Evolutionary conservation across 129 eudicot species (phyloP).

Genomic region (Ambrosia artemisiifolia): DNA sequence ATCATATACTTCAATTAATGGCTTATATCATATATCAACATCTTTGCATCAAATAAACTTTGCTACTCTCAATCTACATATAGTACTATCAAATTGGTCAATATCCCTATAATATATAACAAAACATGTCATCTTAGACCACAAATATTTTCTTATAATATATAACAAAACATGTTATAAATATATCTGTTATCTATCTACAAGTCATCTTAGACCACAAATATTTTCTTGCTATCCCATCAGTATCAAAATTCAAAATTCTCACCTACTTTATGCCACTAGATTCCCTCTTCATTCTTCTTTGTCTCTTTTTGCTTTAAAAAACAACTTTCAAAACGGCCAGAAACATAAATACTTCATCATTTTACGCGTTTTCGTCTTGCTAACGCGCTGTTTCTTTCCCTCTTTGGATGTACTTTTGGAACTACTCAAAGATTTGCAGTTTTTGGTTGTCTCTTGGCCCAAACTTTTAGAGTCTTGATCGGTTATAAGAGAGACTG

Average conservation of each 20-base stretch:
- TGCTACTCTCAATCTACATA: no score
- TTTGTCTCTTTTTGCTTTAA: constrained; percentile 14
- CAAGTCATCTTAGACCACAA: constrained; percentile 3
- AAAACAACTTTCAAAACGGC: constrained; percentile 1
- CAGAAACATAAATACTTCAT: constrained; percentile 51
- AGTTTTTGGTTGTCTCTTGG: constrained; percentile 22
- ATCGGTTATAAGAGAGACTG: constrained; percentile 31
- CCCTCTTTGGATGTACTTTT: constrained; percentile 15
- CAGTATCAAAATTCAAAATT: neutral
- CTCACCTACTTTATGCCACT: no score
- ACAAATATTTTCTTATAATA: neutral
- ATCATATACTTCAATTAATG: no score
- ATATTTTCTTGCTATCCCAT: neutral
- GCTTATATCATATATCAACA: no score
- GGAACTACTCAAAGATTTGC: constrained; percentile 7
- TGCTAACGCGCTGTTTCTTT: constrained; percentile 25
- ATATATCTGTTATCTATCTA: neutral
- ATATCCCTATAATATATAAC: no score
- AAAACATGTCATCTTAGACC: constrained; percentile 1
- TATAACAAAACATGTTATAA: no score
- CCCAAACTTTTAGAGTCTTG: constrained; percentile 12
- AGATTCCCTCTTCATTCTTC: neutral
- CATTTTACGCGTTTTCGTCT: constrained; percentile 37
- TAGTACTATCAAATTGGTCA: no score
- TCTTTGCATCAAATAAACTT: no score